Percentiles rank a stretch among this genome's conserved stretches.
phyloP scores from a whole-genome alignment of 129 eudicot genomes.

The Flaveria bidentis region DNA sequence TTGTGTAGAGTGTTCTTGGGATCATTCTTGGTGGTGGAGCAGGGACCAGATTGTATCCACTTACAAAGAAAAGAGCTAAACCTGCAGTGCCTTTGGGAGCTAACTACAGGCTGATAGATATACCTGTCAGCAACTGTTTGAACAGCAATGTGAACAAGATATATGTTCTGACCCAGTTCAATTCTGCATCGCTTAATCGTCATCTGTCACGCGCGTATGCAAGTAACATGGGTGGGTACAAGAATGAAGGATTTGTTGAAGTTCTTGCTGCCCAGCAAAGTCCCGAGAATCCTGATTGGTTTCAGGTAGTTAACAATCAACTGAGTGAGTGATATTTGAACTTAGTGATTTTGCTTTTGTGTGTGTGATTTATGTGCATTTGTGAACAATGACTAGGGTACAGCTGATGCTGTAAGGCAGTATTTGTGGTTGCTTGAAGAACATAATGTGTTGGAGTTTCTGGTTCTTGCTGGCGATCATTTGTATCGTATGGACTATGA shows the following conservation, averaged over 20 bases:
- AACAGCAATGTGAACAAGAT: slow-evolving; percentile 60
- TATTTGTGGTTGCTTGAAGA: slow-evolving; percentile 49
- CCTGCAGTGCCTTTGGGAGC: slow-evolving; percentile 74
- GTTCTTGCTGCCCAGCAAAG: slow-evolving; percentile 74
- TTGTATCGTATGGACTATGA: slow-evolving; percentile 50
- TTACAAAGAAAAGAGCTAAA: slow-evolving; percentile 62
- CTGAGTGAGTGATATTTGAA: background rate
- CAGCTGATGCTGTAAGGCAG: slow-evolving; percentile 53
- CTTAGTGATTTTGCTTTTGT: background rate
- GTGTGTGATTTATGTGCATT: background rate
- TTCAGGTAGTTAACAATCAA: slow-evolving; percentile 44
- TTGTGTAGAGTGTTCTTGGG: slow-evolving; percentile 62
- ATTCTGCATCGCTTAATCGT: slow-evolving; percentile 71
- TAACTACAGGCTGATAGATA: slow-evolving; percentile 58
- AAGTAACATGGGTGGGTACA: slow-evolving; percentile 62
- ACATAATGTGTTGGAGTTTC: slow-evolving; percentile 44
- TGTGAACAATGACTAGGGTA: slow-evolving; percentile 33
- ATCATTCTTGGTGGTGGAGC: slow-evolving; percentile 76
- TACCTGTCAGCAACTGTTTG: slow-evolving; percentile 64
- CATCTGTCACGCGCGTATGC: slow-evolving; percentile 62
- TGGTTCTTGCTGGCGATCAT: slow-evolving; percentile 53
- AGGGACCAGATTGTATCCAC: slow-evolving; percentile 60
- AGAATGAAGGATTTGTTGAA: slow-evolving; percentile 67
- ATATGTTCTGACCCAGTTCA: slow-evolving; percentile 61
- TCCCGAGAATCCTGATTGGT: slow-evolving; percentile 69